phyloP scores from a whole-genome alignment of 352 stramenopile species.

The Globisporangium radiosum region DNA sequence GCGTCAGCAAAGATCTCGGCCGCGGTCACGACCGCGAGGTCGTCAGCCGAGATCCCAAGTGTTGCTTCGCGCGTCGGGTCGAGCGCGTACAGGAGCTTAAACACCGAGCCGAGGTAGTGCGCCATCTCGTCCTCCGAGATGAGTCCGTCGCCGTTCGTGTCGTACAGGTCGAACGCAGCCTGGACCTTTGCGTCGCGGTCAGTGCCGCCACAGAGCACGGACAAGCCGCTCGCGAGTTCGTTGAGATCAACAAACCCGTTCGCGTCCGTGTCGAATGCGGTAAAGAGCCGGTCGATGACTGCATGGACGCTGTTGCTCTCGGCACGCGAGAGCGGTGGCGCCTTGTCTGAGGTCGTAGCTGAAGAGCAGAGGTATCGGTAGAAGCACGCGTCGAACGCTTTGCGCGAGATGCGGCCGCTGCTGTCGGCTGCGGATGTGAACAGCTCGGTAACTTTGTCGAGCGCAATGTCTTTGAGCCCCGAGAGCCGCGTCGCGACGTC shows the following conservation, averaged over 20 bases:
- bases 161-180: conserved; percentile 80
- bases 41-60: conserved; percentile 50
- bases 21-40: conserved; percentile 60
- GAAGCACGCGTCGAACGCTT: conserved; percentile 70
- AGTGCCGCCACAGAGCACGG: conserved; percentile 53
- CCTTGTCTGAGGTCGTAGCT: conserved; percentile 11
- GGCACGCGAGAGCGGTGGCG: conserved; percentile 21
- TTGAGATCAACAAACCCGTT: conserved; percentile 72
- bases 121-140: conserved; percentile 84
- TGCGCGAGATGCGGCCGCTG: conserved; percentile 49
- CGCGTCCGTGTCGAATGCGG: conserved; percentile 66
- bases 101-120: conserved; percentile 81
- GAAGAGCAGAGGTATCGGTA: conserved; percentile 53
- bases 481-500: conserved; percentile 70
- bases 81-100: conserved; percentile 70
- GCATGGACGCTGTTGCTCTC: conserved; percentile 59
- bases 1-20: conserved; percentile 84
- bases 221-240: conserved; percentile 70
- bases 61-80: conserved; percentile 56
- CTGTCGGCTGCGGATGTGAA: conserved; percentile 45
- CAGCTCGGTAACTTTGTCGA: conserved; percentile 54
- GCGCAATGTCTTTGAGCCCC: conserved; percentile 47
- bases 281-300: conserved; percentile 72
- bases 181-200: conserved; percentile 59
- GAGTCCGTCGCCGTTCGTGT: conserved; percentile 74